Evolutionary conservation across 2,329 filamentous ascomycete genomes (phyloP), one percentile per base, ranked within the genome.

Genomic region (Aspergillus flavus): DNA sequence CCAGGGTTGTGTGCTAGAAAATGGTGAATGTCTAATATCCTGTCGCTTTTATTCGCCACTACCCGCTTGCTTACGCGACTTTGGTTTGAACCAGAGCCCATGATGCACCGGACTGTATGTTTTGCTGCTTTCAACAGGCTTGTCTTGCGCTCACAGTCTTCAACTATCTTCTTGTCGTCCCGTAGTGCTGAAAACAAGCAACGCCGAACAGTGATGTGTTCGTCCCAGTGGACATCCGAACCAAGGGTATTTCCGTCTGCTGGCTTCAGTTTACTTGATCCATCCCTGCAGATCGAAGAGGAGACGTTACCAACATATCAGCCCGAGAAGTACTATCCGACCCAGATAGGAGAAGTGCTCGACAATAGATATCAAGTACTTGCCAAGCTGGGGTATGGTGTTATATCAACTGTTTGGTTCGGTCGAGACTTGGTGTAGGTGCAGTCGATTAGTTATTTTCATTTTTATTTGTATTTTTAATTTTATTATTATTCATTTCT

Each of bases 381-480:
- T 19, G 63, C 65, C 1, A 75, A 74, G 59, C 53, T 74, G 6
- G 73, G 73, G 0, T 75, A 68, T 56, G 73, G 73, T 43, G 64
- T 68, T 19, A 68, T 63, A 0, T 72, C 73, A 0, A 75, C 71
- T 2, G 66, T 73, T 26, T 74, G 69, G 73, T 61, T 73, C 52
- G 59, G 32, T 39, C 58, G 62, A 12, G 69, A 72, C 14, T 48
- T 69, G 21, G 2, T 61, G 64, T 67, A 60, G 14, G 64, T 61
- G 10, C 48, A 12, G 53, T 28, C 28, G 5, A 3, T 59, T 19
- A 4, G 39, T n/a, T 43, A 43, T 43, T 16, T 10, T 43, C 12
- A 4, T 12, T 30, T 0, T 9, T 30, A 2, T 30, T 30, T 10
- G n/a, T n/a, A n/a, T n/a, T n/a, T n/a, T n/a, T n/a, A n/a, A 43